These are phyloP conservation scores for Penicillium cinerascens DNA, from an alignment of 495 filamentous ascomycete genomes.

Conservation along the genomic window DNA sequence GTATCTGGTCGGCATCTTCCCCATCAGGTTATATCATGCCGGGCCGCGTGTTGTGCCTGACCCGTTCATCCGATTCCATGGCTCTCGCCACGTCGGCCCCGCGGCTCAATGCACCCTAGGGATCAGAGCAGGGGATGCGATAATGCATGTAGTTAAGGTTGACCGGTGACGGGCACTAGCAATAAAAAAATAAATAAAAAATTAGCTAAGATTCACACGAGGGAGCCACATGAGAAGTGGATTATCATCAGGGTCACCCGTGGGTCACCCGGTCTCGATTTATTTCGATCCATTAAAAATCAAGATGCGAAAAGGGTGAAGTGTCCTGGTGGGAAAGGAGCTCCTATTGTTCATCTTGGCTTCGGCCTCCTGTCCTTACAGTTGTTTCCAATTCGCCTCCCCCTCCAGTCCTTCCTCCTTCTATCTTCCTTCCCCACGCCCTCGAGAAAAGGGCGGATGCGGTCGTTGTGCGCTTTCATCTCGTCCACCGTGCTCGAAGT, in stretches of 20 bases:
- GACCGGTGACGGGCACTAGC: neutral
- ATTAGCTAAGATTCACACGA: neutral
- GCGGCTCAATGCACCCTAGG: neutral
- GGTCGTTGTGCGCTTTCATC: constrained; percentile 27
- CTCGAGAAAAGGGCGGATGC: constrained; percentile 30
- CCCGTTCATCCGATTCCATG: constrained; percentile 11
- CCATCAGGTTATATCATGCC: constrained; percentile 13
- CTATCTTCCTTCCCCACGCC: constrained; percentile 6
- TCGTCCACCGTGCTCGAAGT: constrained; percentile 38
- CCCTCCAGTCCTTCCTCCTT: constrained; percentile 6
- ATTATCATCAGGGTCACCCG: constrained; percentile 21
- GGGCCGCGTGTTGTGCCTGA: constrained; percentile 16
- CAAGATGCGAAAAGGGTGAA: neutral
- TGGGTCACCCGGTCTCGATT: constrained; percentile 16
- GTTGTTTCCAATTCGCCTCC: neutral
- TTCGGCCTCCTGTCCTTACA: constrained; percentile 2
- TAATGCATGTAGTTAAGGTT: neutral
- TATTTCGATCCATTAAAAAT: constrained; percentile 4
- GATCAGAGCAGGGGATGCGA: neutral
- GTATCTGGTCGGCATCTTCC: neutral
- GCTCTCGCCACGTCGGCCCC: constrained; percentile 8
- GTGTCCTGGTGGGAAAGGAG: neutral
- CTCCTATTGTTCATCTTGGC: neutral
- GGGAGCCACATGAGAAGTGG: neutral
- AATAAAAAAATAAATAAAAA: neutral